A percentile compares a stretch with the other conserved stretches of the same genome.
Evolutionary conservation across 2,329 filamentous ascomycete species (phyloP).

Genomic region (Coleophoma eucalyptorum): DNA sequence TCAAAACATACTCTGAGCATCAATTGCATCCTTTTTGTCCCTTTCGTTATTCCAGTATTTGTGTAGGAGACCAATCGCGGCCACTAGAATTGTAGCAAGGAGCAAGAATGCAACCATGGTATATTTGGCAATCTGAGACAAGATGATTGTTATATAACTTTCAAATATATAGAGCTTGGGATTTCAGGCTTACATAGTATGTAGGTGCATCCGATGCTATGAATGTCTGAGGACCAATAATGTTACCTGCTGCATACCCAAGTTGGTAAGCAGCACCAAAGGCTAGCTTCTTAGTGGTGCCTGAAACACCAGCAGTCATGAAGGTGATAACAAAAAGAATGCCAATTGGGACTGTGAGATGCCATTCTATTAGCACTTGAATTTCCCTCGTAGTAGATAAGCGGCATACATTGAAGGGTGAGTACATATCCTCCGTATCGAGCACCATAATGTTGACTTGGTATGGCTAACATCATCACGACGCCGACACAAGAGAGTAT

Average conservation of each 20-base stretch:
- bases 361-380: neutral
- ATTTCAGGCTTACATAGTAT: conserved; percentile 25
- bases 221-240: conserved; percentile 53
- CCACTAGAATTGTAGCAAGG: neutral
- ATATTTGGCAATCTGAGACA: neutral
- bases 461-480: neutral
- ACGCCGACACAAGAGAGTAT: neutral
- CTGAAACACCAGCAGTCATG: neutral
- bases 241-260: conserved; percentile 40
- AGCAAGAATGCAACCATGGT: neutral
- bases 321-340: neutral
- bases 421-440: neutral
- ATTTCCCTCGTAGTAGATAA: neutral
- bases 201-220: conserved; percentile 44
- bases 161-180: neutral
- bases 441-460: neutral
- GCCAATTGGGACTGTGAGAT: neutral
- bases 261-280: neutral
- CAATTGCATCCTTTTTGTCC: neutral
- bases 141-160: neutral
- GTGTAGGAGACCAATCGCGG: neutral
- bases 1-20: neutral
- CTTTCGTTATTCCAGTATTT: neutral
- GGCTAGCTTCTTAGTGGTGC: neutral
- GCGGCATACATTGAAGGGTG: neutral